These are phyloP conservation scores for Hypoxylon sp. DNA, from an alignment of 2,329 filamentous ascomycete species.

Conservation along the genomic window DNA sequence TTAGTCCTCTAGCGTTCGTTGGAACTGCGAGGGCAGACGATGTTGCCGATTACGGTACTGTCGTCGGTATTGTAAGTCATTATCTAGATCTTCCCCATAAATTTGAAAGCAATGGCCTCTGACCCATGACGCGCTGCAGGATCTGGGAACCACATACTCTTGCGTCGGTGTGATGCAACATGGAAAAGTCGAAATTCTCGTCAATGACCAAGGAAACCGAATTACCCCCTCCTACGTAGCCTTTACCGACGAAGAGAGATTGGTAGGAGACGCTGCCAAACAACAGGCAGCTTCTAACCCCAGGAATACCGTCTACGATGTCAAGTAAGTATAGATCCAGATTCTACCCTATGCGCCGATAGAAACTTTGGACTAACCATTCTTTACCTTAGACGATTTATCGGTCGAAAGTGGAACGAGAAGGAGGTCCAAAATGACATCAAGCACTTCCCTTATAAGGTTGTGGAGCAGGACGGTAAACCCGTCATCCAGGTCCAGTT, in stretches of 20 bases:
- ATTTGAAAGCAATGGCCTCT: constrained; percentile 44
- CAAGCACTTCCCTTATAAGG: constrained; percentile 99
- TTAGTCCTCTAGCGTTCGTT: constrained; percentile 89
- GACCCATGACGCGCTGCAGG: constrained; percentile 55
- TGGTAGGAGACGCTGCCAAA: constrained; percentile 98
- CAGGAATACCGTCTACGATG: constrained; percentile 80
- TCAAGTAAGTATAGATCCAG: constrained; percentile 77
- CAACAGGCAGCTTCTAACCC: constrained; percentile 92
- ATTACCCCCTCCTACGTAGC: constrained; percentile 96
- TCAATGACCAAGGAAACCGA: constrained; percentile 97
- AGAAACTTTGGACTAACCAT: constrained; percentile 52
- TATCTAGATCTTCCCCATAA: neutral
- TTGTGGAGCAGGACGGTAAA: constrained; percentile 90
- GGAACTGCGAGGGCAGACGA: constrained; percentile 82
- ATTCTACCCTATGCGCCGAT: constrained; percentile 7
- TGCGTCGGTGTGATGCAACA: constrained; percentile 97
- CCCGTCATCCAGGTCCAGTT: constrained; percentile 85
- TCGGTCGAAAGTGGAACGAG: constrained; percentile 86
- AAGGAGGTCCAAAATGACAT: constrained; percentile 92
- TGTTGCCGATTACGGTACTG: constrained; percentile 84
- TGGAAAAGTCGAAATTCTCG: constrained; percentile 94
- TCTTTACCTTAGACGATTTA: constrained; percentile 74
- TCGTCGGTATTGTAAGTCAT: constrained; percentile 86
- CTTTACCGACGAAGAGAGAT: constrained; percentile 95
- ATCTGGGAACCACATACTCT: constrained; percentile 90